Evolutionary conservation across 768 basidiomycete species (phyloP).

Genomic region (Pisolithus sp.): DNA sequence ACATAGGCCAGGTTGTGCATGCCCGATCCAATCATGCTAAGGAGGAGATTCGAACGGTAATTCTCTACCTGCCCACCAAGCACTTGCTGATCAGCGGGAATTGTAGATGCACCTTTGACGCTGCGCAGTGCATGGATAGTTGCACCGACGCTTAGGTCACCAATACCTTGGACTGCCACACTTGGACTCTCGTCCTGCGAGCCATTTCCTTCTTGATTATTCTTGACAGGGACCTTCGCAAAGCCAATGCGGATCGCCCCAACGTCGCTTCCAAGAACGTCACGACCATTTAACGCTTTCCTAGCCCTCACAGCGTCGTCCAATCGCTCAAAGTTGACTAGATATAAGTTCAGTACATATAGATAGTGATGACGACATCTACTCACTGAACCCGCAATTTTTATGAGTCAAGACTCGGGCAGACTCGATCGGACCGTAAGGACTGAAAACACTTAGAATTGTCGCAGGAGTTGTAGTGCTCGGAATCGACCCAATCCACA

Average conservation of each 20-base stretch:
- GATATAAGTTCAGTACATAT: conserved; percentile 7
- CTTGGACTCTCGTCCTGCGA: conserved; percentile 57
- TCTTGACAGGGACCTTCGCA: conserved; percentile 93
- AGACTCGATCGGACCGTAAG: conserved; percentile 96
- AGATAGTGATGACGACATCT: not conserved
- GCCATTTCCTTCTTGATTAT: conserved; percentile 57
- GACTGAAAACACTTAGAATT: conserved; percentile 92
- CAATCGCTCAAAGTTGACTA: conserved; percentile 94
- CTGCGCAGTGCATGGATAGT: conserved; percentile 83
- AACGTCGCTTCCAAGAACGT: conserved; percentile 93
- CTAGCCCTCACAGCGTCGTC: conserved; percentile 95
- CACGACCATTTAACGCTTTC: conserved; percentile 92
- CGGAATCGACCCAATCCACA: conserved; percentile 98
- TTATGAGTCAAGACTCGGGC: conserved; percentile 95
- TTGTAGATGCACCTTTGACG: conserved; percentile 87
- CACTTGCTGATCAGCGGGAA: conserved; percentile 91
- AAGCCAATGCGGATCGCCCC: conserved; percentile 97
- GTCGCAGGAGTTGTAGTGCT: conserved; percentile 92
- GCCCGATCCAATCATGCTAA: conserved; percentile 82
- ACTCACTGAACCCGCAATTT: conserved; percentile 87
- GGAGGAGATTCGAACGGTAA: conserved; percentile 84
- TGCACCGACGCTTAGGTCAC: conserved; percentile 79
- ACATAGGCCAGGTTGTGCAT: conserved; percentile 51
- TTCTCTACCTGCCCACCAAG: conserved; percentile 90
- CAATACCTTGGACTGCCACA: conserved; percentile 72